These are phyloP conservation scores for Fraxinus paxiana DNA, from an alignment of 305 asterid species.

Conservation along the genomic window DNA sequence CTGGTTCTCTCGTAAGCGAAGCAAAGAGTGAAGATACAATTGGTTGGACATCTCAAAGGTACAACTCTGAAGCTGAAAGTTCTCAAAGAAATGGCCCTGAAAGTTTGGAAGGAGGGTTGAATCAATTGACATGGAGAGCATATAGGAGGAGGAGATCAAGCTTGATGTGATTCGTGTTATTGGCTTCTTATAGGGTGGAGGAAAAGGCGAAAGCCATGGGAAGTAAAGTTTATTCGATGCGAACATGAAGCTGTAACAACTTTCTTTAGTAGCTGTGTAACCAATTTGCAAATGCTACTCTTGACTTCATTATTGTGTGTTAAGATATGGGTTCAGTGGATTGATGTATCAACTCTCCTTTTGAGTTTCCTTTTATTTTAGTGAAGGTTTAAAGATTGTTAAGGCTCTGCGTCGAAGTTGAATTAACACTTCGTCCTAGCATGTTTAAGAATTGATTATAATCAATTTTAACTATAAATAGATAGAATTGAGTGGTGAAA, in stretches of 20 bases:
- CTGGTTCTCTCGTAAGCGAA: constrained; percentile 42
- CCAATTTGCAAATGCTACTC: neutral
- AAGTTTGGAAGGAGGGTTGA: constrained; percentile 33
- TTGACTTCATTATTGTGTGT: neutral
- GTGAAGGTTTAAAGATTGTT: neutral
- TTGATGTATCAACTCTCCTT: neutral
- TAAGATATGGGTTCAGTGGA: neutral
- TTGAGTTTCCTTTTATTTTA: neutral
- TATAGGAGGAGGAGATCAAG: constrained; percentile 81
- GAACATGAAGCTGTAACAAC: neutral
- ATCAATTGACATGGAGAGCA: constrained; percentile 68
- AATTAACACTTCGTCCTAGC: no score
- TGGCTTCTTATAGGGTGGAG: neutral
- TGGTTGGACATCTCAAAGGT: constrained; percentile 42
- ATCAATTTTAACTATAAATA: neutral
- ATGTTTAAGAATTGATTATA: no score
- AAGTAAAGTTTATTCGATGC: neutral
- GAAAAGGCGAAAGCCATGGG: neutral
- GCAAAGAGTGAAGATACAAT: constrained; percentile 44
- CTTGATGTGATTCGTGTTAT: constrained; percentile 44
- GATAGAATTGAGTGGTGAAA: neutral
- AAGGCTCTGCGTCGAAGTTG: neutral
- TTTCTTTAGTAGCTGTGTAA: neutral
- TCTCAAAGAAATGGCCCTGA: constrained; percentile 40
- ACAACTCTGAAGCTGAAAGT: constrained; percentile 46